phyloP scores from a whole-genome alignment of 768 basidiomycete genomes.

The Xerocomellus chrysenteron region DNA sequence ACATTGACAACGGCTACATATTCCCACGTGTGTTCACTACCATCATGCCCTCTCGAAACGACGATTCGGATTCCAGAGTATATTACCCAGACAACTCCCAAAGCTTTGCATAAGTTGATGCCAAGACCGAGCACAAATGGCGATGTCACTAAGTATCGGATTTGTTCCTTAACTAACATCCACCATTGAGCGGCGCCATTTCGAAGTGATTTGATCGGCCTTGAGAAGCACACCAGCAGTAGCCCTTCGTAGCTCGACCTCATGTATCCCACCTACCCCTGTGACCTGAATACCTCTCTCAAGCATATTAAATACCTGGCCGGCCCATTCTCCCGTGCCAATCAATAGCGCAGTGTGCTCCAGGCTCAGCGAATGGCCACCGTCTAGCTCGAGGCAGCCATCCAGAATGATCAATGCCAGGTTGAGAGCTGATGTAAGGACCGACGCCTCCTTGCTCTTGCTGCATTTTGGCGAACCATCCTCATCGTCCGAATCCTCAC shows the following conservation, averaged over 20 bases:
- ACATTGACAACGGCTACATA: background rate
- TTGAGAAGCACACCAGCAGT: conserved; percentile 82
- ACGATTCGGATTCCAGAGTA: no score
- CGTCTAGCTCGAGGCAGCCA: conserved; percentile 71
- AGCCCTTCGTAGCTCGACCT: conserved; percentile 59
- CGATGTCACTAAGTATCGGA: background rate
- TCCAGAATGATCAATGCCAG: conserved; percentile 76
- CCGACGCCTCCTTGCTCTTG: conserved; percentile 61
- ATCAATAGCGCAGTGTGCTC: conserved; percentile 74
- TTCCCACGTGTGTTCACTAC: conserved; percentile 15
- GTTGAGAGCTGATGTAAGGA: conserved; percentile 76
- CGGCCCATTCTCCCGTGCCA: conserved; percentile 80
- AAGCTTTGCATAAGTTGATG: background rate
- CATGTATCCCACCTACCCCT: conserved; percentile 66
- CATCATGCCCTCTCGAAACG: no score
- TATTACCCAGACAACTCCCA: background rate
- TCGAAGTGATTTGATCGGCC: conserved; percentile 67
- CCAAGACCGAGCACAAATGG: background rate
- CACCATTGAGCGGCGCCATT: conserved; percentile 68
- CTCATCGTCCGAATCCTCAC: conserved; percentile 37
- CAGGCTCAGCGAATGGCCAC: conserved; percentile 67
- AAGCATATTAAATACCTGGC: conserved; percentile 57
- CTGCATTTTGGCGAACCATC: conserved; percentile 15
- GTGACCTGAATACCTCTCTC: conserved; percentile 62
- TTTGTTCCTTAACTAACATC: conserved; percentile 30